Base-by-base conservation (phyloP, 148 eudicot genomes). In the Euryodendron excelsum region DNA sequence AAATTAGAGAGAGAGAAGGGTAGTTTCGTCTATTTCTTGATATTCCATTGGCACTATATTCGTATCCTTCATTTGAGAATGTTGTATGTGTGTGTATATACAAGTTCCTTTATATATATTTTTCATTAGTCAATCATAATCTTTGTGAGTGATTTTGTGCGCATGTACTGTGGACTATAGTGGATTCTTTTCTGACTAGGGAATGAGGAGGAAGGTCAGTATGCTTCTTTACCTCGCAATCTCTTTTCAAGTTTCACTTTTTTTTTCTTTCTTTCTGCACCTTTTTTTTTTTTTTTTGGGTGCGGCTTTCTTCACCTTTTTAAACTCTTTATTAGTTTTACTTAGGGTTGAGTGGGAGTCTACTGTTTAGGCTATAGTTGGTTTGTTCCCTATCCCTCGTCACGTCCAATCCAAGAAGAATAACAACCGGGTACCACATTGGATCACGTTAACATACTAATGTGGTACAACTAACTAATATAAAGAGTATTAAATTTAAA, bases 1-100 rank as follows among this genome's bases (percentile, higher is more conserved):
- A 52, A n/a, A n/a, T n/a, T 67, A 27, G 20, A 41, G 73, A 65
- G 69, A 72, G 72, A 65, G 64, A 79, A 79, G 58, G 62, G 74
- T 37, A 77, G 56, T 69, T 69, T 47, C 2, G 73, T 69, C 56
- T 23, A 9, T 5, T 41, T 41, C 7, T 41, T 41, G 8, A 41
- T 41, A 41, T 41, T 41, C 45, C 45, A 41, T 41, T 41, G 45
- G 5, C 7, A 41, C 9, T 41, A 41, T 41, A 41, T 41, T 13
- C 17, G 45, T 21, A 34, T 66, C 23, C 23, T 36, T 8, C 30
- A 66, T 7, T 61, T 34, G 47, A 66, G 70, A 66, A 66, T 66
- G 45, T 66, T 66, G 41, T 18, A 21, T 66, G 47, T 34, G 25
- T 65, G 9, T 12, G 25, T 36, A 21, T 9, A 21, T 4, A 66